Evolutionary conservation across 345 rosid genomes (phyloP).

Genomic region (Erodium maritimum): DNA sequence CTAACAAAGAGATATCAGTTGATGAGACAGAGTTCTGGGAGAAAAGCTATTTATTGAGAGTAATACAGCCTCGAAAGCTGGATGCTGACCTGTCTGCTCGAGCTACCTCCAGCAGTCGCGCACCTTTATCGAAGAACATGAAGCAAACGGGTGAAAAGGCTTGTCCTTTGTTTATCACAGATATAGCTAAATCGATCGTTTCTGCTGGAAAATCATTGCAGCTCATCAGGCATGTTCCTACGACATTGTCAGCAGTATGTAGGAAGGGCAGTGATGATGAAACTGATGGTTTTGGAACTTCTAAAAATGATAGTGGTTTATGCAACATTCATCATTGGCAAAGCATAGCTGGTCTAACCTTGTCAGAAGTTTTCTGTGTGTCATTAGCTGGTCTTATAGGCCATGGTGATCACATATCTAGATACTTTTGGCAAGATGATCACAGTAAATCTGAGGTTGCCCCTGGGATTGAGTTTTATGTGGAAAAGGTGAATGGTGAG

Average conservation of each 20-base stretch:
- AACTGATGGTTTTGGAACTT: conserved; percentile 23
- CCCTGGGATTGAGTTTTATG: conserved; percentile 22
- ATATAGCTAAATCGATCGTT: conserved; percentile 62
- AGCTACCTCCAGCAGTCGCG: conserved; percentile 14
- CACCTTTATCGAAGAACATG: conserved; percentile 21
- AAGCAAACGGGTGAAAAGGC: conserved; percentile 30
- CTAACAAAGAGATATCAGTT: conserved; percentile 49
- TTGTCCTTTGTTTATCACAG: conserved; percentile 73
- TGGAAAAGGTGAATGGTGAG: conserved; percentile 19
- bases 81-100: conserved; percentile 18
- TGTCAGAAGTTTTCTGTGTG: conserved; percentile 65
- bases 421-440: conserved; percentile 41
- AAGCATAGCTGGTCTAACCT: conserved; percentile 46
- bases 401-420: conserved; percentile 57
- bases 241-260: conserved; percentile 24
- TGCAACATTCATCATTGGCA: conserved; percentile 13
- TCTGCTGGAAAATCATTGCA: conserved; percentile 97
- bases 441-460: conserved; percentile 21
- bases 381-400: conserved; percentile 74
- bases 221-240: conserved; percentile 58
- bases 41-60: conserved; percentile 63
- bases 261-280: conserved; percentile 19
- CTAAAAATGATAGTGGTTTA: conserved; percentile 10
- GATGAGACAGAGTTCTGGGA: conserved; percentile 90
- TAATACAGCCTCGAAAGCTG: conserved; percentile 23